These are phyloP conservation scores for Fusarium verrucosum DNA, from an alignment of 2,329 filamentous ascomycete species.

Conservation along the genomic window DNA sequence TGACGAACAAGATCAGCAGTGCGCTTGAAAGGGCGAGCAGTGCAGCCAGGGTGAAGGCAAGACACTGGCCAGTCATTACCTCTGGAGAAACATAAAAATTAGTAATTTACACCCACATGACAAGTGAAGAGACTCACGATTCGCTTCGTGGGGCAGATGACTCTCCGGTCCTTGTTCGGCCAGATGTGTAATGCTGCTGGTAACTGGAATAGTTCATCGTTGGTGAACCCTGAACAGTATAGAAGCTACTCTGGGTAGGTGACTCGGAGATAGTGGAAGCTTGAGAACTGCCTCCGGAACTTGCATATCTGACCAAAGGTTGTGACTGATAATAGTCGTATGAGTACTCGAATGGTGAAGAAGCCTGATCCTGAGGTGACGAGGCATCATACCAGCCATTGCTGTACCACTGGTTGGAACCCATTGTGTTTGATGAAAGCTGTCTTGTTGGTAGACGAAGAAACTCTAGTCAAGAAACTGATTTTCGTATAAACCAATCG, in stretches of 20 bases:
- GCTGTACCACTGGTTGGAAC: constrained; percentile 24
- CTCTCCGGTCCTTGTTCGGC: constrained; percentile 1
- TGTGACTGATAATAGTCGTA: constrained; percentile 38
- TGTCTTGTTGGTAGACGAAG: background rate
- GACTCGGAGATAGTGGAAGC: constrained; percentile 43
- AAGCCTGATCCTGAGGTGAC: constrained; percentile 33
- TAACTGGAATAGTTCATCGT: constrained; percentile 16
- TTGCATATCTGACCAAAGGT: constrained; percentile 43
- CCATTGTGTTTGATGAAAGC: constrained; percentile 19
- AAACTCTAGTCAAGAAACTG: background rate
- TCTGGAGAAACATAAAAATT: constrained; percentile 14
- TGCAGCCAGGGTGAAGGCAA: constrained; percentile 56
- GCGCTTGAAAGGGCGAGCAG: constrained; percentile 58
- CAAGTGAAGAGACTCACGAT: constrained; percentile 20
- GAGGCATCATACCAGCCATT: constrained; percentile 24
- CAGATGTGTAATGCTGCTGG: constrained; percentile 21
- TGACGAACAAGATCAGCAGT: constrained; percentile 65
- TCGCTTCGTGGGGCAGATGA: constrained; percentile 17
- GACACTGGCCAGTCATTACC: constrained; percentile 49
- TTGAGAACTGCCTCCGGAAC: constrained; percentile 46
- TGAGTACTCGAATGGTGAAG: constrained; percentile 32
- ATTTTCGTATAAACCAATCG: constrained; percentile 6
- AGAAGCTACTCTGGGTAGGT: constrained; percentile 34
- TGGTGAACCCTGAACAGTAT: constrained; percentile 25
- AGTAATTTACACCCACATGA: background rate